These are phyloP conservation scores for Exophiala phaeomuriformis DNA, from an alignment of 2,329 filamentous ascomycete species.

Conservation along the genomic window DNA sequence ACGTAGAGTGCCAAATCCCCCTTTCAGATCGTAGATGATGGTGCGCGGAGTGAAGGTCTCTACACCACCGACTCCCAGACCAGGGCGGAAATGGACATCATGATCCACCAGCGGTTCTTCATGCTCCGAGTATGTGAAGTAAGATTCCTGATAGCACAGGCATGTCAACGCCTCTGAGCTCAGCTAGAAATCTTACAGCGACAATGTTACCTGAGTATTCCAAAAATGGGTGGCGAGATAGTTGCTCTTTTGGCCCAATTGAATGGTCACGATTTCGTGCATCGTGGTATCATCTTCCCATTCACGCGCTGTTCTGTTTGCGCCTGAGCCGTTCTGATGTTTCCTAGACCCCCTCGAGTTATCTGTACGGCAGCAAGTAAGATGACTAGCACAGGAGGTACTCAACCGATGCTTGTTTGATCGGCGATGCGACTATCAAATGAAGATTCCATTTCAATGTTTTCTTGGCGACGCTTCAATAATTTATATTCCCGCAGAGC, in stretches of 20 bases:
- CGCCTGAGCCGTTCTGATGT: not conserved
- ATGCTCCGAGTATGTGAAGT: slow-evolving; percentile 76
- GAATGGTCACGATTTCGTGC: slow-evolving; percentile 91
- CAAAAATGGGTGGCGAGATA: slow-evolving; percentile 94
- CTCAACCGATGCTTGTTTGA: no score
- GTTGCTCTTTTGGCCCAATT: slow-evolving; percentile 88
- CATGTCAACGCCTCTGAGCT: not conserved
- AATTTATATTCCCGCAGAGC: no score
- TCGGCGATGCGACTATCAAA: no score
- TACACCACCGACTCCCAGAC: slow-evolving; percentile 70
- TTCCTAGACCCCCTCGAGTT: no score
- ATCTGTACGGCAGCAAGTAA: no score
- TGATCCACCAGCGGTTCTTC: slow-evolving; percentile 65
- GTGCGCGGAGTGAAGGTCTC: slow-evolving; percentile 91
- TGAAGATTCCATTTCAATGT: no score
- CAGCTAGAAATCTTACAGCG: slow-evolving; percentile 3
- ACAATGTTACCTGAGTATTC: slow-evolving; percentile 68
- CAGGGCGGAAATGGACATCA: slow-evolving; percentile 81
- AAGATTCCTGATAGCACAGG: slow-evolving; percentile 67
- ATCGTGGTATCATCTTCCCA: slow-evolving; percentile 42
- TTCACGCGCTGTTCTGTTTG: not conserved
- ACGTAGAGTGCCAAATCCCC: slow-evolving; percentile 78
- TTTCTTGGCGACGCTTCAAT: no score
- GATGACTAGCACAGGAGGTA: no score
- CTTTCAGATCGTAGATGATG: slow-evolving; percentile 90